Conservation (phyloP, 192 early-diverging fungal species). For the Rhizophagus sp. region DNA sequence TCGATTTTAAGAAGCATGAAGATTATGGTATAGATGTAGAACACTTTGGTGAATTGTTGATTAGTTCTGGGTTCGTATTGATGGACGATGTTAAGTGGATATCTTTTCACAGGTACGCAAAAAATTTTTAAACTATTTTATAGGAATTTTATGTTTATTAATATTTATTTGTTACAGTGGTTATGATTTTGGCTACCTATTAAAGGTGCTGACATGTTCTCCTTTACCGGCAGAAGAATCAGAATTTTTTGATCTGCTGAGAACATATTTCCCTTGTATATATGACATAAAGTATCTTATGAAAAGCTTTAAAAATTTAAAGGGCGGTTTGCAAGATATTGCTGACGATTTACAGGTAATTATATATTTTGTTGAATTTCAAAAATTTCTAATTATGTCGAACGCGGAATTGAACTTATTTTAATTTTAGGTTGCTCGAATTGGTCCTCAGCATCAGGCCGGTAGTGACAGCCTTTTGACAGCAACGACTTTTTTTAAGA, state of each 20-base stretch:
- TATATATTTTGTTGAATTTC: no score
- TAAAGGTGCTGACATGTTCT: conserved; percentile 93
- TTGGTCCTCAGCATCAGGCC: conserved; percentile 98
- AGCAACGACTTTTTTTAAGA: conserved; percentile 97
- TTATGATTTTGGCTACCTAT: conserved; percentile 98
- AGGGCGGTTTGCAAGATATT: conserved; percentile 97
- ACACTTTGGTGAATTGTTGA: conserved; percentile 96
- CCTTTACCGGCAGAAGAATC: conserved; percentile 89
- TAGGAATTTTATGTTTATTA: not conserved
- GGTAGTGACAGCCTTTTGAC: conserved; percentile 97
- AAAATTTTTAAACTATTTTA: conserved; percentile 14
- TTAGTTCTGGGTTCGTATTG: conserved; percentile 94
- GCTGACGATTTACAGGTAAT: conserved; percentile 92
- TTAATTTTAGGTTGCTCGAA: conserved; percentile 68
- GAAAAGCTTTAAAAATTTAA: conserved; percentile 94
- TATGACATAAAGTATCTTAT: conserved; percentile 99
- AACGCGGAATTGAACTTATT: not conserved
- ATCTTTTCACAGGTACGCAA: conserved; percentile 88
- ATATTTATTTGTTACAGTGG: conserved; percentile 54
- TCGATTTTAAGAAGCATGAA: conserved; percentile 96
- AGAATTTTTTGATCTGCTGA: conserved; percentile 92
- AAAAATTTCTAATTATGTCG: no score
- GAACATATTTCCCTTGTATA: conserved; percentile 96
- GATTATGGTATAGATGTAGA: conserved; percentile 94
- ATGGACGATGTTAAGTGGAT: conserved; percentile 96